Evolutionary conservation across 768 basidiomycete genomes (phyloP).

Genomic region (Russula compacta): DNA sequence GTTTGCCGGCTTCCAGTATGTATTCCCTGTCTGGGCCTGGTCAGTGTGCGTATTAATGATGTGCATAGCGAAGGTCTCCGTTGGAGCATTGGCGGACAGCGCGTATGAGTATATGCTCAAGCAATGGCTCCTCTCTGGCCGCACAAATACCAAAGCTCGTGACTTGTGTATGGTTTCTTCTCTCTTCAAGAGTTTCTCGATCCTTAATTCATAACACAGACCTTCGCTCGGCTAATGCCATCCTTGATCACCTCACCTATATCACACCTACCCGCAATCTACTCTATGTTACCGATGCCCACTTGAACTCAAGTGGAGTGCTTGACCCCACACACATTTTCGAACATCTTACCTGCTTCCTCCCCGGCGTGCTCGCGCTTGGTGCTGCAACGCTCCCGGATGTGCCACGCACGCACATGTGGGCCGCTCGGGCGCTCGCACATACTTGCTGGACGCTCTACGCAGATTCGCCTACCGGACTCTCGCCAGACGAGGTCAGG

Average conservation of each 20-base stretch:
- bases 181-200: neutral
- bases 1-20: constrained; percentile 37
- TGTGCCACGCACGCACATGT: constrained; percentile 50
- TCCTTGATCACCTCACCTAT: constrained; percentile 58
- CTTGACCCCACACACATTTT: constrained; percentile 38
- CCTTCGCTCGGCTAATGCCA: constrained; percentile 48
- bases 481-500: constrained; percentile 57
- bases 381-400: constrained; percentile 56
- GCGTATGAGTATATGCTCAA: constrained; percentile 75
- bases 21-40: constrained; percentile 9
- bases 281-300: constrained; percentile 61
- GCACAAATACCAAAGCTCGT: constrained; percentile 49
- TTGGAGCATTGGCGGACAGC: constrained; percentile 64
- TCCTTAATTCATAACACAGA: constrained; percentile 31
- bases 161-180: constrained; percentile 49
- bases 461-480: constrained; percentile 58
- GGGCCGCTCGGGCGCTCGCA: constrained; percentile 70
- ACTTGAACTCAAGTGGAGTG: neutral
- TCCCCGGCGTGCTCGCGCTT: constrained; percentile 67
- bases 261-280: constrained; percentile 55
- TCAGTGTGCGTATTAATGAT: constrained; percentile 22
- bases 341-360: constrained; percentile 75
- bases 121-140: constrained; percentile 58
- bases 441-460: constrained; percentile 67
- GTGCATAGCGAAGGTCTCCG: constrained; percentile 32